Evolutionary conservation across 805 yeast species (phyloP).

Genomic region (Candida incommunis): DNA sequence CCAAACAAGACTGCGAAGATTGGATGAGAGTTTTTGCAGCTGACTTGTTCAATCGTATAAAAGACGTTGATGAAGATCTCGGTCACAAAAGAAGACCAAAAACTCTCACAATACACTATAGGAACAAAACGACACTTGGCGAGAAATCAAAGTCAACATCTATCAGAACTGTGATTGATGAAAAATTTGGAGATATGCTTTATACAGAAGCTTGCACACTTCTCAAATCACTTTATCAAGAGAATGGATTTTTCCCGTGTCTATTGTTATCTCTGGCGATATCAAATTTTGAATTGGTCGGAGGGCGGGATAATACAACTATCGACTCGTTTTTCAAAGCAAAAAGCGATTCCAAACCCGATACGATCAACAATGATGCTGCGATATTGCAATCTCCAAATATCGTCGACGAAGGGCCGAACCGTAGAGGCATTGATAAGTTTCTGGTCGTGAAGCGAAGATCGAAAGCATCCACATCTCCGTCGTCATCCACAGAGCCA

Average conservation of each 20-base stretch:
- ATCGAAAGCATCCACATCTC: too few species aligned
- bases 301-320: neutral
- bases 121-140: slow-evolving; percentile 12
- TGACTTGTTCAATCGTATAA: slow-evolving; percentile 56
- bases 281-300: slow-evolving; percentile 3
- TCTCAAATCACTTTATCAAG: neutral
- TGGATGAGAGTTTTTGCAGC: slow-evolving; percentile 82
- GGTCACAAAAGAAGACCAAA: slow-evolving; percentile 34
- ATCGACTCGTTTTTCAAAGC: slow-evolving; percentile 1
- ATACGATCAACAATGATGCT: too few species aligned
- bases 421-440: too few species aligned
- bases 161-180: slow-evolving; percentile 21
- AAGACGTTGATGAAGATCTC: slow-evolving; percentile 61
- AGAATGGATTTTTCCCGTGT: slow-evolving; percentile 4
- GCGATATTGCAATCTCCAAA: too few species aligned
- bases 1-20: slow-evolving; percentile 41
- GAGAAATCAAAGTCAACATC: slow-evolving; percentile 13
- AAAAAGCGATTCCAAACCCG: too few species aligned
- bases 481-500: too few species aligned
- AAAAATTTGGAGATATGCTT: slow-evolving; percentile 22
- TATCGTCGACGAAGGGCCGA: too few species aligned
- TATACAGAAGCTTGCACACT: slow-evolving; percentile 5
- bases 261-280: slow-evolving; percentile 5
- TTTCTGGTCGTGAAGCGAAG: too few species aligned
- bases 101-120: slow-evolving; percentile 31